Evolutionary conservation across 257 asterid genomes (phyloP).

Genomic region (Lavandula angustifolia): DNA sequence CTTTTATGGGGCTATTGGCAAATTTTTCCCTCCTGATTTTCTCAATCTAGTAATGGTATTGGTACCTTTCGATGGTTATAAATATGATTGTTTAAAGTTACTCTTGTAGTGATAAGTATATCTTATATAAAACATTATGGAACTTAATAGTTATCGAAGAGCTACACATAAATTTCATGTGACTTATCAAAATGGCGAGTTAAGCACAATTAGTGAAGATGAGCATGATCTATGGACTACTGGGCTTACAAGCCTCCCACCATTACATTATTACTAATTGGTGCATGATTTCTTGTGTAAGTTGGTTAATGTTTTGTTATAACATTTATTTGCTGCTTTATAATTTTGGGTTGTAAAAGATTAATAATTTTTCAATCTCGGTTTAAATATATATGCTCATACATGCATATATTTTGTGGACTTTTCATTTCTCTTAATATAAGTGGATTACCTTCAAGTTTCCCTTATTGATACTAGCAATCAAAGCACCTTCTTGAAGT

Average conservation of each 20-base stretch:
- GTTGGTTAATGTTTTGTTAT: constrained; percentile 31
- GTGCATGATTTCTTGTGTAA: constrained; percentile 96
- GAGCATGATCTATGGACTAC: constrained; percentile 98
- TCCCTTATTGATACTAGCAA: not conserved
- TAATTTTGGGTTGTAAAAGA: constrained; percentile 8
- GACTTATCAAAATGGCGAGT: constrained; percentile 70
- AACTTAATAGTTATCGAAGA: constrained; percentile 55
- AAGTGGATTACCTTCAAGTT: constrained; percentile 12
- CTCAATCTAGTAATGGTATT: not conserved
- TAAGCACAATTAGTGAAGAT: constrained; percentile 48
- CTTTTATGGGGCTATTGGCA: too few relatives aligned
- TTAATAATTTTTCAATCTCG: not conserved
- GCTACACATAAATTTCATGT: constrained; percentile 50
- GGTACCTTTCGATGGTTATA: constrained; percentile 2
- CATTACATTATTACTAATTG: constrained; percentile 72
- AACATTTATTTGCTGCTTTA: constrained; percentile 13
- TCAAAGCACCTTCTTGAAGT: constrained; percentile 21
- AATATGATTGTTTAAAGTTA: constrained; percentile 15
- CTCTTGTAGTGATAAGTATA: constrained; percentile 40
- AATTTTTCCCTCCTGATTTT: not conserved
- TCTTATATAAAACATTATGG: constrained; percentile 51
- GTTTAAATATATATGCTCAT: too few relatives aligned
- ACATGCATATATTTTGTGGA: too few relatives aligned
- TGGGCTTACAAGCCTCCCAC: constrained; percentile 98
- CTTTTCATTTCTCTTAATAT: not conserved